Evolutionary conservation across 305 asterid species (phyloP), one percentile per base, ranked within the genome.

Genomic region (Rubia peregrina): DNA sequence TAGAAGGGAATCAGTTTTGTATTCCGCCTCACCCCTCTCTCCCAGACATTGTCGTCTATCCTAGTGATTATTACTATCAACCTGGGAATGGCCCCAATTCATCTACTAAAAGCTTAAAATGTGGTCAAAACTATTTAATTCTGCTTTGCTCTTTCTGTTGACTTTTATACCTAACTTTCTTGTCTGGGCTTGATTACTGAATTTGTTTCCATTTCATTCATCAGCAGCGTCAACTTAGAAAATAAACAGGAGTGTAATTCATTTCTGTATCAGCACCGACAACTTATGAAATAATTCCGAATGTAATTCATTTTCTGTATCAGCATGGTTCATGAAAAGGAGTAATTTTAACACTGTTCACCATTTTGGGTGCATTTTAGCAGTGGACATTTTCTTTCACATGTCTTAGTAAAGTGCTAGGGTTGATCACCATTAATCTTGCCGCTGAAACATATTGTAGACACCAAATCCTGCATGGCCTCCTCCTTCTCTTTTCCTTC

Each of bases 401-500:
- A 0, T n/a, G 19, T 24, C n/a, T 19, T 46, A 21, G n/a, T 9
- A 17, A 61, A 19, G 65, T 57, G 10, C 36, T 19, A 41, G 21
- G 36, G 62, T 53, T 41, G 69, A 48, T 51, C 16, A 14, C 41
- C 64, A 13, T 38, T 61, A 19, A 73, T 60, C 44, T 74, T 11
- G 68, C 68, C 13, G n/a, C 79, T 74, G 49, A 30, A 67, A 57
- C 72, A 70, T 66, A 49, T 71, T 80, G 60, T 81, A 94, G 99
- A 89, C 96, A 19, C 98, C 98, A 75, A 94, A 94, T 88, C 99
- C 98, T 53, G 97, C 99, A 9, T 94, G 99, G 98, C 96, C 99
- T 22, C 97, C 96, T 48, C 99, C 99, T 82, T 85, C 96, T 57
- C 88, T 84, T 69, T 83, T 83, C 77, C 91, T 88, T 85, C 90